A percentile compares a stretch with the other conserved stretches of the same genome.
These are phyloP conservation scores for Aspergillus uvarum DNA, from an alignment of 2,329 filamentous ascomycete species.

Conservation along the genomic window DNA sequence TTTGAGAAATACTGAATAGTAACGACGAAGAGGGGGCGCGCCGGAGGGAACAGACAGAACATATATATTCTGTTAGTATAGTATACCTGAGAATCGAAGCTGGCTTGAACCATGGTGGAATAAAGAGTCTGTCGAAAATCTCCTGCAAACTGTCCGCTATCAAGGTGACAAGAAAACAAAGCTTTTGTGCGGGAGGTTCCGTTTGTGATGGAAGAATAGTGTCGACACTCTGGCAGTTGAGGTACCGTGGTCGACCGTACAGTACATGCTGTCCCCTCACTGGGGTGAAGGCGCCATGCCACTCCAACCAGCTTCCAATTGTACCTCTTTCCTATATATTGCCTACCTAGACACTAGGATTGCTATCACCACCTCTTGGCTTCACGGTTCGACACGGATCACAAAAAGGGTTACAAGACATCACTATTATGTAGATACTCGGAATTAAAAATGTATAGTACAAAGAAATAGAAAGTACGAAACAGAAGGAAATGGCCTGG, in stretches of 20 bases:
- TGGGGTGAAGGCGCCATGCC: no score
- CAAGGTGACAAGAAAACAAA: neutral
- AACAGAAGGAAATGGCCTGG: conserved; percentile 3
- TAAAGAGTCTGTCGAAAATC: no score
- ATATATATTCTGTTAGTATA: neutral
- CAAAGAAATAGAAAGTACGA: neutral
- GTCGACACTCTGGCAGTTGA: neutral
- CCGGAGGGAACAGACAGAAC: neutral
- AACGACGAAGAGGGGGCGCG: neutral
- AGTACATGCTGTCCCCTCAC: no score
- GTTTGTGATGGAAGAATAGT: neutral
- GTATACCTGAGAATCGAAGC: neutral
- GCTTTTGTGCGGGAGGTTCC: neutral
- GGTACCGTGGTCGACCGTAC: no score
- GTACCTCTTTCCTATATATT: no score
- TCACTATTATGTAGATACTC: neutral
- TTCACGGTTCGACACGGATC: no score
- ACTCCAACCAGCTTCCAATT: no score
- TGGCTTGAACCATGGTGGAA: no score
- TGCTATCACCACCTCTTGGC: no score
- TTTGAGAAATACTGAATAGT: neutral
- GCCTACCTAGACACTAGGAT: no score
- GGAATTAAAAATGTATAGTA: neutral
- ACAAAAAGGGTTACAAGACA: neutral
- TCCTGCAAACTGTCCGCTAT: no score